Conservation (phyloP, 768 basidiomycete species). For the Leccinum arenicola region DNA sequence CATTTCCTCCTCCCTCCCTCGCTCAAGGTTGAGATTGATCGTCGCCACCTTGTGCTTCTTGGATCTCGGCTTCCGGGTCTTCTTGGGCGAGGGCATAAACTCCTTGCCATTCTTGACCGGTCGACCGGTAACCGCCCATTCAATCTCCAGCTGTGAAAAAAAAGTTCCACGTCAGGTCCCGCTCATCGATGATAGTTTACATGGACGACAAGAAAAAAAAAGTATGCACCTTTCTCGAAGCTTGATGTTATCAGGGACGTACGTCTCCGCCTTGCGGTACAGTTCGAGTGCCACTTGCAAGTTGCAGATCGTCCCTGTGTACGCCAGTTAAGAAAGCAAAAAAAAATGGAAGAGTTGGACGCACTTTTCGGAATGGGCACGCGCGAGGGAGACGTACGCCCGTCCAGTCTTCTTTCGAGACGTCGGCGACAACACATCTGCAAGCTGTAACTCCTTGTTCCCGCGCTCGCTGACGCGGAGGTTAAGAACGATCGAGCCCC, state of each 20-base stretch:
- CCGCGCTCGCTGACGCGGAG: conserved; percentile 49
- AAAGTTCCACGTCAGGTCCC: conserved; percentile 19
- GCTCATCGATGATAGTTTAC: conserved; percentile 60
- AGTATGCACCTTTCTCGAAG: conserved; percentile 85
- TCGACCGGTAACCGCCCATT: conserved; percentile 48
- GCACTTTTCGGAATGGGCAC: conserved; percentile 79
- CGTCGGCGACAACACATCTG: conserved; percentile 63
- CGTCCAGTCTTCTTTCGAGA: conserved; percentile 81
- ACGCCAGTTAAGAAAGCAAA: not conserved
- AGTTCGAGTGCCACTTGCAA: conserved; percentile 68
- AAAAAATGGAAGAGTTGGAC: conserved; percentile 18
- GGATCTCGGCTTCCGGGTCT: conserved; percentile 33
- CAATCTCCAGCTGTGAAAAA: conserved; percentile 64
- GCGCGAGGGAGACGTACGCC: conserved; percentile 80
- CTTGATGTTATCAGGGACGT: conserved; percentile 84
- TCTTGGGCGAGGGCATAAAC: conserved; percentile 55
- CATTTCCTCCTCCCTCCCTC: conserved; percentile 20
- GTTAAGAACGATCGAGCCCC: conserved; percentile 9
- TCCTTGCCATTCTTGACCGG: conserved; percentile 52
- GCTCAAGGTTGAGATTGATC: conserved; percentile 8
- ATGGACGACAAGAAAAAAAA: conserved; percentile 48
- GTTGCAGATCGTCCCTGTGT: conserved; percentile 60
- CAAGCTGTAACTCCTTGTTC: conserved; percentile 57
- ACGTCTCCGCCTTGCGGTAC: conserved; percentile 76
- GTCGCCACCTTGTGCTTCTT: conserved; percentile 31